These are phyloP conservation scores for Tuber brumale DNA, from an alignment of 495 filamentous ascomycete genomes.

Conservation along the genomic window DNA sequence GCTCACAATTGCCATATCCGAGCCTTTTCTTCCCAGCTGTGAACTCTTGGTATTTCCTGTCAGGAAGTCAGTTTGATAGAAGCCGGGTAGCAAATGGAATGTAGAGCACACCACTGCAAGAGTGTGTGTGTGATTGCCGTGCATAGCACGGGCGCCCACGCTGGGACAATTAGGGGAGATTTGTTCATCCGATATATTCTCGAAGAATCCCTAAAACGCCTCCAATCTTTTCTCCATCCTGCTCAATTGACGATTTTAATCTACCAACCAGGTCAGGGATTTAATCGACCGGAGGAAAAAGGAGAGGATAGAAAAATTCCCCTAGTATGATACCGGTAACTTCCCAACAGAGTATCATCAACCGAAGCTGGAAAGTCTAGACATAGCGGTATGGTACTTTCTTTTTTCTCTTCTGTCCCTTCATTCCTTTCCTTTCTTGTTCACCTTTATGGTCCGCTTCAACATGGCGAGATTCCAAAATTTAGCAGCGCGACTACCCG, in stretches of 20 bases:
- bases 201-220: not conserved
- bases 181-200: conserved; percentile 7
- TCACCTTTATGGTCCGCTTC: not conserved
- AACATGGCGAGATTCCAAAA: not conserved
- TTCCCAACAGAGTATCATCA: not conserved
- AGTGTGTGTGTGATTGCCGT: not conserved
- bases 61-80: not conserved
- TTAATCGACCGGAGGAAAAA: not conserved
- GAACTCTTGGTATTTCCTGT: not conserved
- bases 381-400: not conserved
- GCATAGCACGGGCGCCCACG: not conserved
- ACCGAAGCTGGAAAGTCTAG: not conserved
- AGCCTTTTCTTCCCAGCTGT: not conserved
- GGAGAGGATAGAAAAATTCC: not conserved
- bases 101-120: not conserved
- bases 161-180: not conserved
- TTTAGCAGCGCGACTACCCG: not conserved
- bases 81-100: not conserved
- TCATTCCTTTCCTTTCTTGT: not conserved
- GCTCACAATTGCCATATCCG: not conserved
- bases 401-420: not conserved
- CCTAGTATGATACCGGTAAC: not conserved
- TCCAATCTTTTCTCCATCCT: not conserved
- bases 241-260: not conserved
- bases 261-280: not conserved